Evolutionary conservation across 176 grass and related monocot species (phyloP).

Genomic region (Saccharum officinarum): DNA sequence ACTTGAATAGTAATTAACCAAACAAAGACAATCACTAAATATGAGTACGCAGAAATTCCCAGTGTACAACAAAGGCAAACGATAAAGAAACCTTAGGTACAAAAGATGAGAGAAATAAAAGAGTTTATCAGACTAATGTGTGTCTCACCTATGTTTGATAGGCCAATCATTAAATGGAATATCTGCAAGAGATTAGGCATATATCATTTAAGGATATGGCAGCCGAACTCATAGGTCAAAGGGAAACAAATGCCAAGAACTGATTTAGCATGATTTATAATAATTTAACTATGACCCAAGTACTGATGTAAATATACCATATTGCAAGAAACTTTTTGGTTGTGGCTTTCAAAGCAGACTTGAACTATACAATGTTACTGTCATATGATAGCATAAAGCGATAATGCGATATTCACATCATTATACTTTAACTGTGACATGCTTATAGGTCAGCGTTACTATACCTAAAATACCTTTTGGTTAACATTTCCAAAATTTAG

Average conservation of each 20-base stretch:
- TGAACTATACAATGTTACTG: neutral
- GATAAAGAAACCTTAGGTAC: slow-evolving; percentile 22
- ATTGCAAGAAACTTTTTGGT: slow-evolving; percentile 7
- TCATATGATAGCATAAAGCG: neutral
- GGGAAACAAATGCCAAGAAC: slow-evolving; percentile 19
- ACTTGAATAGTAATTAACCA: slow-evolving; percentile 13
- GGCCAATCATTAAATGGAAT: slow-evolving; percentile 95
- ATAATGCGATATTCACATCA: neutral
- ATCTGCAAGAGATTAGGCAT: slow-evolving; percentile 82
- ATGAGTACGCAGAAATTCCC: slow-evolving; percentile 11
- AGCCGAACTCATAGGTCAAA: slow-evolving; percentile 33
- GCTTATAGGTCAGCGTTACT: slow-evolving; percentile 4
- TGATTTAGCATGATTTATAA: slow-evolving; percentile 2
- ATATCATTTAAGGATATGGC: slow-evolving; percentile 40
- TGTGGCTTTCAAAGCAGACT: slow-evolving; percentile 25
- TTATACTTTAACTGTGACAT: neutral
- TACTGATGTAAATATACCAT: slow-evolving; percentile 30
- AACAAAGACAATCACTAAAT: slow-evolving; percentile 14
- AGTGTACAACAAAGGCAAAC: slow-evolving; percentile 29
- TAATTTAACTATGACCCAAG: neutral
- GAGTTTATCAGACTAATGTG: slow-evolving; percentile 24
- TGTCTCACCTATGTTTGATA: slow-evolving; percentile 86
- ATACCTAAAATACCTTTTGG: slow-evolving; percentile 3
- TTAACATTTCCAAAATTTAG: slow-evolving; percentile 10
- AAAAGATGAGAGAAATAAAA: slow-evolving; percentile 24